Conservation (phyloP, 2,329 filamentous ascomycete genomes). For the Calonectria pseudoreteaudii region DNA sequence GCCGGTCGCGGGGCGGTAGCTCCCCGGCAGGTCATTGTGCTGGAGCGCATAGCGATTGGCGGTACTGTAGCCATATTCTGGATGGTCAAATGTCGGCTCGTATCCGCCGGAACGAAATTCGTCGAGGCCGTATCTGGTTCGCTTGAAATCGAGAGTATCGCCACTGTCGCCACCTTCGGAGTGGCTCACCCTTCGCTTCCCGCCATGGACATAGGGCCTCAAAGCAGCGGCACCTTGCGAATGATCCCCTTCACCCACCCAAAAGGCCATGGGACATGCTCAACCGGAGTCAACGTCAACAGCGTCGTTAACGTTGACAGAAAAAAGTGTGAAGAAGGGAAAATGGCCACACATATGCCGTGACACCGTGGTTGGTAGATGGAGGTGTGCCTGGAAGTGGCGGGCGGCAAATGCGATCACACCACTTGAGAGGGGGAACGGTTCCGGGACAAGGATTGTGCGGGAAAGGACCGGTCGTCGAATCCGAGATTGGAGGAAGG, state of each 20-base stretch:
- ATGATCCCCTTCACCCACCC: conserved; percentile 51
- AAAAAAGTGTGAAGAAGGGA: conserved; percentile 13
- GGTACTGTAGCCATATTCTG: conserved; percentile 24
- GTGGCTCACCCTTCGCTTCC: conserved; percentile 54
- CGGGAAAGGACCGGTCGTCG: background rate
- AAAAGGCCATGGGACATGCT: conserved; percentile 56
- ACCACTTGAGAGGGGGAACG: conserved; percentile 5
- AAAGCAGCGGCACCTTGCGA: conserved; percentile 41
- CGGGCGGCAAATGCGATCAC: conserved; percentile 22
- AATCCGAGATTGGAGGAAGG: background rate
- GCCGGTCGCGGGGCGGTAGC: conserved; percentile 1
- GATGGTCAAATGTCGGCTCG: background rate
- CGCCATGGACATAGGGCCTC: conserved; percentile 47
- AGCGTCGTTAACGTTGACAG: conserved; percentile 22
- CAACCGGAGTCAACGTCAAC: conserved; percentile 33
- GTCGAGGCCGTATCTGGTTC: conserved; percentile 30
- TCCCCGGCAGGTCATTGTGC: background rate
- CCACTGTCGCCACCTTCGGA: conserved; percentile 47
- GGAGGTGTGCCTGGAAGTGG: background rate
- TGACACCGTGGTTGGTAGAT: conserved; percentile 9
- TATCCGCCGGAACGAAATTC: conserved; percentile 12
- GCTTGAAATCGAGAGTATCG: conserved; percentile 39
- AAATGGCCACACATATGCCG: conserved; percentile 19
- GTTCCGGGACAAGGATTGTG: background rate
- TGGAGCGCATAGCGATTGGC: conserved; percentile 5